Base-by-base conservation (phyloP, 208 protist genomes). In the Acanthamoeba divionensis region DNA sequence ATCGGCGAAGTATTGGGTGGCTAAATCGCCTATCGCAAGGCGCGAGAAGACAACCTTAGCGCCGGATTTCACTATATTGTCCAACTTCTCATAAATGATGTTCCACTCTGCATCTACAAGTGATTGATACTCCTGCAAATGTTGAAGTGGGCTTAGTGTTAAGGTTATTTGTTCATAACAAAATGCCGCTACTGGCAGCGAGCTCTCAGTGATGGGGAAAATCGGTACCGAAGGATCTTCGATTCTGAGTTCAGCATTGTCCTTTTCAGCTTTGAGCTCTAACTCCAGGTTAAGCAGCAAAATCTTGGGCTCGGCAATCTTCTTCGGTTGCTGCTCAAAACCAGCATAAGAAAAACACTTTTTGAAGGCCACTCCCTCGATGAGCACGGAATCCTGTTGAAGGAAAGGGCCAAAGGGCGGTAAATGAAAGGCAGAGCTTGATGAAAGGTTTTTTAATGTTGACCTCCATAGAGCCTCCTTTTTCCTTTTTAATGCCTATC, bases 341-440 rank as follows among this genome's bases (percentile, higher is more conserved):
- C 99, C 99, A 65, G 99, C 99, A 95, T 99, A 99, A 9, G 98
- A 99, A 90, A 99, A 99, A 44, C 99, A 99, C 95, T 99, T 99
- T 95, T 99, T 99, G 97, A 99, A 99, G 0, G 99, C 99, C 24
- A 99, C 99, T 83, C 99, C 99, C 67, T 99, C 95, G 65, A 99
- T 97, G 36, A 99, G 96, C 10, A 98, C 80, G 66, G 98, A 99
- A 52, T 99, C 99, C 92, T 98, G 87, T 94, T 94, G 10, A 31
- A 82, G 18, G 33, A 90, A 2, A 29, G 60, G 7, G 21, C 5
- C 9, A 18, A 57, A 54, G 15, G 5, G 36, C 5, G 1, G 36
- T 5, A 41, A 41, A 24, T 62, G 38, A 57, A 89, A 71, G 10
- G 3, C 4, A 21, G 48, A 55, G 24, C 48, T 85, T 4, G n/a